A percentile compares a stretch with the other conserved stretches of the same genome.
These are phyloP conservation scores for Scedosporium dehoogii DNA, from an alignment of 2,329 filamentous ascomycete species.

Conservation along the genomic window DNA sequence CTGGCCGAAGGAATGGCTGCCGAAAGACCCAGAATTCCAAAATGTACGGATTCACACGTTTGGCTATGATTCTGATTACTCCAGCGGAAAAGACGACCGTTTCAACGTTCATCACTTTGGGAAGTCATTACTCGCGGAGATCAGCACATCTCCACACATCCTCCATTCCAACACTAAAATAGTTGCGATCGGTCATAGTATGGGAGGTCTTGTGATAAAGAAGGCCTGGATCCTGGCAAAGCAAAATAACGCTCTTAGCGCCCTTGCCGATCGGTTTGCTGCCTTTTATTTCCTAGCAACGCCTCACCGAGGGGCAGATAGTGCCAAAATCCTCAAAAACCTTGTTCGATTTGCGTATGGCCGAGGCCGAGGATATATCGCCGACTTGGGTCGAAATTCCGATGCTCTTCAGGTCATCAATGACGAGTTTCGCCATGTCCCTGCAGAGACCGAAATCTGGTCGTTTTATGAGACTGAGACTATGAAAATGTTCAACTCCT, in stretches of 20 bases:
- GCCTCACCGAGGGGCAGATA: conserved; percentile 20
- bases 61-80: conserved; percentile 24
- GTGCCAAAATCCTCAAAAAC: conserved; percentile 16
- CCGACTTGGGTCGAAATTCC: conserved; percentile 14
- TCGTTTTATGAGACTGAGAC: conserved; percentile 19
- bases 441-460: conserved; percentile 13
- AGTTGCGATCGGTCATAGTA: conserved; percentile 23
- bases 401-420: conserved; percentile 15
- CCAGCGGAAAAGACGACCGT: conserved; percentile 14
- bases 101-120: conserved; percentile 23
- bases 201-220: conserved; percentile 25
- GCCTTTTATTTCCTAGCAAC: conserved; percentile 21
- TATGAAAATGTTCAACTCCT: not conserved
- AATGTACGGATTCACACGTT: conserved; percentile 19
- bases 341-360: conserved; percentile 11
- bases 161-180: conserved; percentile 13
- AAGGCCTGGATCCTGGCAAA: conserved; percentile 19
- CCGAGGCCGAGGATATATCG: conserved; percentile 12
- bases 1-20: conserved; percentile 29
- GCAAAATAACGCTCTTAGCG: conserved; percentile 9
- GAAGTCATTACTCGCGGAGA: conserved; percentile 18
- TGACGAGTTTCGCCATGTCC: conserved; percentile 15
- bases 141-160: conserved; percentile 15
- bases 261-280: conserved; percentile 13
- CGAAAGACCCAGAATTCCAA: conserved; percentile 18